Conservation (phyloP, 2,329 filamentous ascomycete genomes). For the Microcyclospora pomicola region DNA sequence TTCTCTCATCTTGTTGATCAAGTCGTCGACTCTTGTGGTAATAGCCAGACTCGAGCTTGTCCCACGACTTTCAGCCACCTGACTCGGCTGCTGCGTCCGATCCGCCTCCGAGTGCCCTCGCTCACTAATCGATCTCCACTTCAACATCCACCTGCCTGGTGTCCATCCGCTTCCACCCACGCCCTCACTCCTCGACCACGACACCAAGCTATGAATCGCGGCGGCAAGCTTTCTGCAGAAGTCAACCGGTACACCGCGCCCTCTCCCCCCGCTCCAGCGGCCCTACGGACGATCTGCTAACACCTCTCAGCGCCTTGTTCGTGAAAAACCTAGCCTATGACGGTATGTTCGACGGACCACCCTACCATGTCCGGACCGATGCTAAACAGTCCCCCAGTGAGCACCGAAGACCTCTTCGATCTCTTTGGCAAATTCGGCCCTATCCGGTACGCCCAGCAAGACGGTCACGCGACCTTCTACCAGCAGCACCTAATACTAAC, state of each 20-base stretch:
- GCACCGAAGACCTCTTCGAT: constrained; percentile 93
- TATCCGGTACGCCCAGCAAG: constrained; percentile 57
- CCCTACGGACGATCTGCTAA: constrained; percentile 4
- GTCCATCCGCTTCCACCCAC: not conserved
- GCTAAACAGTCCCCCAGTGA: constrained; percentile 46
- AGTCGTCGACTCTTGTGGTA: no score
- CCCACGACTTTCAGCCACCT: no score
- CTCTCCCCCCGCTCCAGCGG: constrained; percentile 1
- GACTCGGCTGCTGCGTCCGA: no score
- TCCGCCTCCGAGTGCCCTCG: no score
- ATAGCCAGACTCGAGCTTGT: no score
- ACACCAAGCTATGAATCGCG: constrained; percentile 76
- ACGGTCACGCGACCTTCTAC: constrained; percentile 2
- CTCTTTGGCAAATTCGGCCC: constrained; percentile 96
- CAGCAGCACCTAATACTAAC: constrained; percentile 4
- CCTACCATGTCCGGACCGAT: no score
- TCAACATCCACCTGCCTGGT: not conserved
- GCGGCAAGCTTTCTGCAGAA: constrained; percentile 96
- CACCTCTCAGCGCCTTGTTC: constrained; percentile 73
- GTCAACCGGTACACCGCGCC: constrained; percentile 55
- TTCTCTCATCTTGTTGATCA: no score
- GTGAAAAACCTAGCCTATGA: constrained; percentile 98
- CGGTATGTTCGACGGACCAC: not conserved
- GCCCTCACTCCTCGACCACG: constrained; percentile 6
- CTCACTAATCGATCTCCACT: no score